Percentiles rank a stretch among this genome's conserved stretches.
These are phyloP conservation scores for Nannochloris sp. DNA, from an alignment of 139 green algal species.

Conservation along the genomic window DNA sequence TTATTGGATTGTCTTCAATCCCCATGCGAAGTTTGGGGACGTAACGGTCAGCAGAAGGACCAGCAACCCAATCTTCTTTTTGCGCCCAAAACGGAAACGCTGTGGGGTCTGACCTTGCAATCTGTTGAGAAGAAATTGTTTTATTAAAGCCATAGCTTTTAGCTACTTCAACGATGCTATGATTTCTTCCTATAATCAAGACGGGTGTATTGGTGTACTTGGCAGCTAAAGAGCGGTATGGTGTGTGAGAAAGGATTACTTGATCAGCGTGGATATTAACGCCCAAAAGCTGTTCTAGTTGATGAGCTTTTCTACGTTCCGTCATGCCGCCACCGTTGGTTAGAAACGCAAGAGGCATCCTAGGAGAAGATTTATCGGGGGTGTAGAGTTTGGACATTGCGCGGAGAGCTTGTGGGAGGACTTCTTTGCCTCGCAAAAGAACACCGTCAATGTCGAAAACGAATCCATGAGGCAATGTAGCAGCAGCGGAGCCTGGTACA, in stretches of 20 bases:
- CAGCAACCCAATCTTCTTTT: slow-evolving; percentile 11
- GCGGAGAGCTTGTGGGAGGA: slow-evolving; percentile 31
- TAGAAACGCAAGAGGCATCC: slow-evolving; percentile 53
- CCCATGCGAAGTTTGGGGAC: slow-evolving; percentile 5
- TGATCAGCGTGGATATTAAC: slow-evolving; percentile 47
- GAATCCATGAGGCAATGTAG: no score
- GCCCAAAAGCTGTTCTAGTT: slow-evolving; percentile 60
- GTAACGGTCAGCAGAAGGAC: neutral
- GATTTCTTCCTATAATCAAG: slow-evolving; percentile 48
- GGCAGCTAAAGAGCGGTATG: slow-evolving; percentile 48
- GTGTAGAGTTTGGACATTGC: slow-evolving; percentile 46
- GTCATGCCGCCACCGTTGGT: slow-evolving; percentile 75
- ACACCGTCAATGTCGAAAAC: slow-evolving; percentile 81
- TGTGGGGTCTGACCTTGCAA: slow-evolving; percentile 36
- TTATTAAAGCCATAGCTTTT: slow-evolving; percentile 58
- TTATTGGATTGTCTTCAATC: slow-evolving; percentile 42
- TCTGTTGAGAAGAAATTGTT: slow-evolving; percentile 38
- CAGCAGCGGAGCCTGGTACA: no score
- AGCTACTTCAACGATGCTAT: slow-evolving; percentile 46
- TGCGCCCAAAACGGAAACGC: slow-evolving; percentile 53
- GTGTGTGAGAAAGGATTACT: slow-evolving; percentile 74
- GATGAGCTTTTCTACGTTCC: slow-evolving; percentile 58
- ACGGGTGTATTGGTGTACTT: slow-evolving; percentile 43
- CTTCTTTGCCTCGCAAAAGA: slow-evolving; percentile 46
- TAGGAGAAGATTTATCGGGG: slow-evolving; percentile 19